Base-by-base conservation (phyloP, 345 rosid genomes). In the Moricandia moricandioides region DNA sequence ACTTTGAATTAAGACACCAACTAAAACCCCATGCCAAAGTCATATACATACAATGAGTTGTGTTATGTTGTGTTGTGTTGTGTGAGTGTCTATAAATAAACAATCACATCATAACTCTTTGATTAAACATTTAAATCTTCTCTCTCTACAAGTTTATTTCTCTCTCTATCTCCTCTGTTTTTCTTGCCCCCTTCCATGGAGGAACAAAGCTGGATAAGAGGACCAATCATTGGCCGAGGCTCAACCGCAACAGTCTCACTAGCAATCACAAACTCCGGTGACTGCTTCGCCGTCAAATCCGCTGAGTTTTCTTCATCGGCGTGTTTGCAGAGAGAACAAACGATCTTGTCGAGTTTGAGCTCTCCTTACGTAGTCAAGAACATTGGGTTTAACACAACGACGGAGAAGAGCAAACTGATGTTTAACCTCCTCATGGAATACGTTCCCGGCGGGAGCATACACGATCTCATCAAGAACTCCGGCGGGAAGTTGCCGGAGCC, bases 1-100 rank as follows among this genome's bases (percentile, higher is more conserved):
- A 81, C 76, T 77, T 37, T 62, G 82, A 18, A 68, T 71, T 66
- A 69, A 79, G 78, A 79, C 76, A 49, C 24, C 9, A 81, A 45
- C 78, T 71, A 54, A 73, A 79, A 68, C 78, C 67, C 67, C 74
- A 79, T 73, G 61, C 71, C 75, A 55, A 79, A 79, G 82, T 78
- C 82, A 73, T 43, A 68, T 31, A 67, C 39, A 39, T 33, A 39
- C 13, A 4, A 10, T n/a, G 52, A 45, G 52, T 45, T 45, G 17
- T 43, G 51, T 43, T 11, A 14, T 43, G 8, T 34, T 34, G 49
- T 43, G 52, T 43, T 43, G 51, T 43, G 10, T 35, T 33, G 47
- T 40, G 51, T n/a, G 52, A 45, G 52, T 45, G 51, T 45, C 7
- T 45, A 45, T 45, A 45, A 13, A 45, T 45, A 45, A 5, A 45